These are phyloP conservation scores for Gymnopilus junonius DNA, from an alignment of 768 basidiomycete genomes.

Conservation along the genomic window DNA sequence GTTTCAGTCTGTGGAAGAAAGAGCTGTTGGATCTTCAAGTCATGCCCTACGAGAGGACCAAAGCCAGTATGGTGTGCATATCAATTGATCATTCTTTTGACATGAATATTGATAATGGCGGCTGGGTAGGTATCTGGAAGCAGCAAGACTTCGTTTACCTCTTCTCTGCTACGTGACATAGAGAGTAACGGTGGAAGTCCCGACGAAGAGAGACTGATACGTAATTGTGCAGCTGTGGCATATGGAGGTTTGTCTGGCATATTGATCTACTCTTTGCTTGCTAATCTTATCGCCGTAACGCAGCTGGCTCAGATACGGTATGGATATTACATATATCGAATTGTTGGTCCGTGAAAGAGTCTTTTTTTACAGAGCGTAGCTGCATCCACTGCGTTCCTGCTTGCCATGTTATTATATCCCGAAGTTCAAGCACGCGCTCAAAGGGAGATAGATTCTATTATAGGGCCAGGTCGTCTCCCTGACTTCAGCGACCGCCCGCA, in stretches of 20 bases:
- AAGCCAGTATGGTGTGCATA: background rate
- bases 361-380: conserved; percentile 14
- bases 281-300: background rate
- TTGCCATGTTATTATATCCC: conserved; percentile 44
- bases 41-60: background rate
- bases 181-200: background rate
- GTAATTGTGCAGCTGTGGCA: background rate
- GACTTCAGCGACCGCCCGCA: conserved; percentile 38
- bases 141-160: conserved; percentile 1
- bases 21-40: background rate
- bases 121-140: background rate
- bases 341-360: no score
- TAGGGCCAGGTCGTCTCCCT: conserved; percentile 42
- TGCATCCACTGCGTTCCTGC: conserved; percentile 18
- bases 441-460: conserved; percentile 41
- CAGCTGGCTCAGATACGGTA: conserved; percentile 1
- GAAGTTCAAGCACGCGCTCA: conserved; percentile 42
- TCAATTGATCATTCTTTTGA: background rate
- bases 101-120: background rate
- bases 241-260: background rate
- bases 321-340: background rate
- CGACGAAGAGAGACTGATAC: background rate
- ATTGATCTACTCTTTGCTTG: background rate
- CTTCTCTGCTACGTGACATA: background rate
- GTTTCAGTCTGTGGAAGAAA: background rate